Conservation (phyloP, 495 filamentous ascomycete genomes). For the Podospora pseudoanserina region DNA sequence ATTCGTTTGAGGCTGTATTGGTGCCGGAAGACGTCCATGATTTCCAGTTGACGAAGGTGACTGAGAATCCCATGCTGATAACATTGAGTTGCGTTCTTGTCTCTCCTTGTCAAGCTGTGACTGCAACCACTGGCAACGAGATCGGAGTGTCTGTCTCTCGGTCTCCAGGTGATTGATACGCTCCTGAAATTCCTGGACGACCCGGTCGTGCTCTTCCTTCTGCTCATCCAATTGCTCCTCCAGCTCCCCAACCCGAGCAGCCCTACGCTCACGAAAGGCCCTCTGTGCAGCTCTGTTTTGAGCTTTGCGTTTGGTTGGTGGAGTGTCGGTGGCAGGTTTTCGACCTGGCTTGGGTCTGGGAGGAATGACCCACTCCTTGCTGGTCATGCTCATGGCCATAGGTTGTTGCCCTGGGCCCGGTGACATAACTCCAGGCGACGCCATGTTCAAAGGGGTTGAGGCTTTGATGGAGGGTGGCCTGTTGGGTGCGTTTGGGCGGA, state of each 20-base stretch:
- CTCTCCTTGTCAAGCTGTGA: constrained; percentile 43
- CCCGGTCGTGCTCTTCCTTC: constrained; percentile 46
- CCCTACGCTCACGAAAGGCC: constrained; percentile 82
- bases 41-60: constrained; percentile 18
- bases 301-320: constrained; percentile 85
- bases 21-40: constrained; percentile 8
- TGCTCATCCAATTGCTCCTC: constrained; percentile 76
- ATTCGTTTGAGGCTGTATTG: constrained; percentile 15
- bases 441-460: constrained; percentile 21
- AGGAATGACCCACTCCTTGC: constrained; percentile 83
- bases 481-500: constrained; percentile 28
- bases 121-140: constrained; percentile 41
- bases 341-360: constrained; percentile 89
- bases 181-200: constrained; percentile 45
- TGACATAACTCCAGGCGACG: constrained; percentile 27
- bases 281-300: constrained; percentile 93
- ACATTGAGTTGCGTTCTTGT: constrained; percentile 23
- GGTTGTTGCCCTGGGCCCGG: constrained; percentile 19
- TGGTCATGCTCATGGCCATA: constrained; percentile 54
- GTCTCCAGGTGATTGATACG: constrained; percentile 43
- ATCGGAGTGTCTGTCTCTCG: constrained; percentile 44
- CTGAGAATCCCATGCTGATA: constrained; percentile 22
- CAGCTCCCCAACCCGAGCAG: constrained; percentile 78
- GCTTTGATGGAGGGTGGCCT: constrained; percentile 17
- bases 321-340: constrained; percentile 87